Evolutionary conservation across 1,284 basidiomycete species (phyloP), one percentile per base, ranked within the genome.

Genomic region (Papiliotrema laurentii): DNA sequence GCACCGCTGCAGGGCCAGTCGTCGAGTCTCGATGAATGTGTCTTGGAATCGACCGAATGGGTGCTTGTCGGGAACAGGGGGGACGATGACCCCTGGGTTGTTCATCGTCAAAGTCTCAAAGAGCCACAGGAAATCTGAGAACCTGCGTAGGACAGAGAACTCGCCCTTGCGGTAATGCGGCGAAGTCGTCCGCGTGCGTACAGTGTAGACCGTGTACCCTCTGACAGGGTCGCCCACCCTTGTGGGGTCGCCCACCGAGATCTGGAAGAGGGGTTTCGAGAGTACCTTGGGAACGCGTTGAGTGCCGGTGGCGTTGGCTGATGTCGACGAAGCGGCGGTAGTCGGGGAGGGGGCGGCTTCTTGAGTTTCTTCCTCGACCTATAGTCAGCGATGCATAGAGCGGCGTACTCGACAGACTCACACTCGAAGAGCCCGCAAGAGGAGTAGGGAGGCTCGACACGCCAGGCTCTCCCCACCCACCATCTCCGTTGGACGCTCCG

Each of bases 91-190:
- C 3, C 94, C 96, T 1, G 96, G 93, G 65, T 98, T 97, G 75
- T 97, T 97, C 61, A 78, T 70, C 0, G 85, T 86, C 1, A 99
- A 79, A 0, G 86, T 85, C 62, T 94, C 92, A 69, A 89, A 96
- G 0, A 99, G 75, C 94, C 96, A 98, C 19, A 97, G 79, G 67
- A 98, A 99, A 72, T 99, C 96, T 19, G 88, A 90, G 73, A 96
- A 99, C 21, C 94, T 84, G 18, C 94, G 82, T 6, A 99, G 82
- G 31, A 96, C 92, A 4, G 91, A 91, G 68, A 93, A 90, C 2
- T 83, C 77, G 1, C 84, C 81, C 74, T 88, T 88, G 52, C 83
- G 81, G 74, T 82, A 94, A 36, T 85, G 75, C 0, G 87, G 83
- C 1, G 89, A 91, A 13, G 84, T 87, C 1, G 92, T 96, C 82